Base-by-base conservation (phyloP, 441 rosid genomes). In the Erodium trifolium region DNA sequence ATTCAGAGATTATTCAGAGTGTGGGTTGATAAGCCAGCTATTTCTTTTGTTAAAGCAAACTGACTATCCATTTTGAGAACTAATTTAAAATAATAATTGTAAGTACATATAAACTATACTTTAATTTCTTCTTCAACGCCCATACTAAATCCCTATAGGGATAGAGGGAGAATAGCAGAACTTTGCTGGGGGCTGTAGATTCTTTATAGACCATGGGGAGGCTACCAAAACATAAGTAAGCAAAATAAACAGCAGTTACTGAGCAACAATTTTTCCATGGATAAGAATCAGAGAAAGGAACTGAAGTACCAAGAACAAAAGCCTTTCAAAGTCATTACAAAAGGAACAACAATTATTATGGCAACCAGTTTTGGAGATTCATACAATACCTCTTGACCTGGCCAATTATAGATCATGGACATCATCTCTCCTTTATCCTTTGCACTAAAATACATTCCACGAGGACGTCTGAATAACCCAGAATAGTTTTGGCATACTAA, bases 371-470 rank as follows among this genome's bases (percentile, higher is more conserved):
- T 29, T 60, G 37, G 34, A 67, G 57, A 76, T 65, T 71, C 19
- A 18, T 12, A 77, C 14, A 12, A 67, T 81, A 87, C 96, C 93
- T 85, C 75, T 0, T 84, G 79, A 75, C 90, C 82, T 70, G 99
- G 99, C 99, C 99, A 94, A 69, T 94, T 94, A 71, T 94, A 94
- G 47, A 94, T 91, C 99, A 94, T 94, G 34, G 99, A 91, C 97
- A 91, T 90, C 99, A 94, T 94, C 82, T 94, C 97, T 77, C 99
- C 99, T 75, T 90, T 94, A 80, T 94, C 99, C 84, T 87, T 91
- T 59, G 96, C 99, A 74, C 99, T 90, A 80, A 94, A 94, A 82
- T 94, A 94, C 99, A 94, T 94, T 66, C 99, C 99, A 71, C 97
- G 90, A 3, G 99, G 99, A 31, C 99, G 96, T 79, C 99, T 87